Conservation (phyloP, 2,329 filamentous ascomycete genomes). For the Penicillium corylophilum region DNA sequence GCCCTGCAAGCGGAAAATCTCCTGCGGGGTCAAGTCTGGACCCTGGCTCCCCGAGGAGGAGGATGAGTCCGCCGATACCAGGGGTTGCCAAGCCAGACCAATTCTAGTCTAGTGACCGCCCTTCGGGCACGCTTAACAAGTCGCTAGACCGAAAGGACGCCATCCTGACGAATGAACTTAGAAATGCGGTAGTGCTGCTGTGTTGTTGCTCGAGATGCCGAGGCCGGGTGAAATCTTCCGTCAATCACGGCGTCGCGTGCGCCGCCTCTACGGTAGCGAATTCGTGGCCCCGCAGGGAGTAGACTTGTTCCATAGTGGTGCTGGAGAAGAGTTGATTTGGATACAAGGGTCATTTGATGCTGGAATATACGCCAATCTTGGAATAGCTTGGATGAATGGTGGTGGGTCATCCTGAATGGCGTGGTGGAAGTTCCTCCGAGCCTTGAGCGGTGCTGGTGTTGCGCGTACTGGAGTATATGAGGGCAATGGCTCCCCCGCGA, state of each 20-base stretch:
- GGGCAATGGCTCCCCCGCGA: conserved; percentile 6
- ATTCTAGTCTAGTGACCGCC: not conserved
- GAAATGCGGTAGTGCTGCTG: not conserved
- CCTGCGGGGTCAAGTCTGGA: conserved; percentile 29
- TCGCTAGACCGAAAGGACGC: not conserved
- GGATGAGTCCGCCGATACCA: not conserved
- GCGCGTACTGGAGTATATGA: conserved; percentile 12
- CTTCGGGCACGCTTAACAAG: not conserved
- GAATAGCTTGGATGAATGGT: not conserved
- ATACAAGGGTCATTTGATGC: not conserved
- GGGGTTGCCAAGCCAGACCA: not conserved
- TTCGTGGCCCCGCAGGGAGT: not conserved
- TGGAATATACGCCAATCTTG: not conserved
- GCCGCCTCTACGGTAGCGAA: not conserved
- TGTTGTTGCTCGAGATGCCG: not conserved
- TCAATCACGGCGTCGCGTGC: conserved; percentile 18
- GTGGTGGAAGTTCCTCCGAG: conserved; percentile 8
- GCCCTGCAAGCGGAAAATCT: conserved; percentile 30
- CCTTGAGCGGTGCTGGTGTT: not conserved
- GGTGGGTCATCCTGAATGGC: conserved; percentile 1
- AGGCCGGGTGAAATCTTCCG: conserved; percentile 13
- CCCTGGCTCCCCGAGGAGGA: not conserved
- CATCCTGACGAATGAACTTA: not conserved
- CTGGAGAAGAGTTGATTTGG: not conserved
- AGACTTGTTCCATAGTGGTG: not conserved